These are phyloP conservation scores for Emmonsia crescens DNA, from an alignment of 2,329 filamentous ascomycete species.

Conservation along the genomic window DNA sequence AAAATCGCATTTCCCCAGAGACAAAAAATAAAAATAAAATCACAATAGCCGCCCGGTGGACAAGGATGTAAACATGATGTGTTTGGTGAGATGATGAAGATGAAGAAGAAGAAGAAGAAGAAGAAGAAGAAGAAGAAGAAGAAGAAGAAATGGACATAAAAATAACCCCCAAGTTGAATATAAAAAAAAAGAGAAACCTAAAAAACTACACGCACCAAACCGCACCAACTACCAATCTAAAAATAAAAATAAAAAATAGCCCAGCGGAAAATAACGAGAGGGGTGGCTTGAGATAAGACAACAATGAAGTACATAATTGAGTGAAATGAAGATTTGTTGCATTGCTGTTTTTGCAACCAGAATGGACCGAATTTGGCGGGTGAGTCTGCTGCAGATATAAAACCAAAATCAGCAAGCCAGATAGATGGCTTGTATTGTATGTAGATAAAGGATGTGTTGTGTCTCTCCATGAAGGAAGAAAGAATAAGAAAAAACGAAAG, in stretches of 20 bases:
- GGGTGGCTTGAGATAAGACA: too few relatives aligned
- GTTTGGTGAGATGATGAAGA: not conserved
- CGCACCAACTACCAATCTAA: too few relatives aligned
- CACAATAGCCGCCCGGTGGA: not conserved
- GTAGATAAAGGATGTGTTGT: too few relatives aligned
- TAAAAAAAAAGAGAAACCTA: too few relatives aligned
- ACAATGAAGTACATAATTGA: too few relatives aligned
- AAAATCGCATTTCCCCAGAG: too few relatives aligned
- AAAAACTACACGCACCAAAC: too few relatives aligned
- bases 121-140: too few relatives aligned
- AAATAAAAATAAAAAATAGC: too few relatives aligned
- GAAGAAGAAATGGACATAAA: not conserved
- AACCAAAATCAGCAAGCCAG: not conserved
- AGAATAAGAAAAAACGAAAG: not conserved
- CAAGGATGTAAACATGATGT: not conserved
- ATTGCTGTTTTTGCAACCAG: not conserved
- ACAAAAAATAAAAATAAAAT: not conserved
- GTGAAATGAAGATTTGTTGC: not conserved
- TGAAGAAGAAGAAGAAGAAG: too few relatives aligned
- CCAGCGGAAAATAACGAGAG: too few relatives aligned
- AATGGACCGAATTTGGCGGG: not conserved
- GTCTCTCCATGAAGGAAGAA: not conserved
- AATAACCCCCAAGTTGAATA: too few relatives aligned
- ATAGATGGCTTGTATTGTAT: not conserved
- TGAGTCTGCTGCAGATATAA: not conserved